Base-by-base conservation (phyloP, 1,139 yeast species). In the Kodamaea suecica region DNA sequence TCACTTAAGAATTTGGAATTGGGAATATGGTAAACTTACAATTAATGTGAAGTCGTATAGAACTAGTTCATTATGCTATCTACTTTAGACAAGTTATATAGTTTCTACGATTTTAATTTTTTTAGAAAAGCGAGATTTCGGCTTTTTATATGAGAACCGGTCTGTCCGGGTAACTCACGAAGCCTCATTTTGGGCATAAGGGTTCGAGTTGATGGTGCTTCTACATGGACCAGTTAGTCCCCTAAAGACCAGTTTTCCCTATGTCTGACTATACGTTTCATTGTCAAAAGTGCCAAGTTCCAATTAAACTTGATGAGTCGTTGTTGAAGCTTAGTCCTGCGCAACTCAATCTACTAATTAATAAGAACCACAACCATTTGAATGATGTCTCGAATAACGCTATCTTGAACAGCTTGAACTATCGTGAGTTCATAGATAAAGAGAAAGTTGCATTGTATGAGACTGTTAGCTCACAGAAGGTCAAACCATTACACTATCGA, bases 261-360 rank as follows among this genome's bases (percentile, higher is more conserved):
- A n/a, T 42, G 44, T 33, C 34, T 17, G 37, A 41, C 14, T 30
- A 35, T 28, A 34, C 39, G 15, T 51, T 52, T 27, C 37, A 49
- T 24, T 69, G 74, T 44, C 67, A 56, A 43, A 52, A 59, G 42
- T 69, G 74, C 49, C 52, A 59, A 29, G 46, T 54, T 4, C 61
- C 61, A 1, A 47, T 70, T 4, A 34, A 36, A 19, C 42, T 69
- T 14, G 64, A 66, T 41, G 52, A 52, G 1, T 52, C 69, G 4
- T 45, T 70, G 7, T 42, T 48, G 28, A 53, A 48, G 21, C 45
- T 66, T 13, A 62, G 58, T 17, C 47, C 57, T 3, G 63, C 64
- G 0, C 73, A 68, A 43, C 51, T 61, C 10, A 55, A 59, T 8
- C 53, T 66, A 19, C 48, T 68, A 12, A 43, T 54, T 8, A 54